phyloP scores from a whole-genome alignment of 139 green algal genomes.

The Dunaliella sp. region DNA sequence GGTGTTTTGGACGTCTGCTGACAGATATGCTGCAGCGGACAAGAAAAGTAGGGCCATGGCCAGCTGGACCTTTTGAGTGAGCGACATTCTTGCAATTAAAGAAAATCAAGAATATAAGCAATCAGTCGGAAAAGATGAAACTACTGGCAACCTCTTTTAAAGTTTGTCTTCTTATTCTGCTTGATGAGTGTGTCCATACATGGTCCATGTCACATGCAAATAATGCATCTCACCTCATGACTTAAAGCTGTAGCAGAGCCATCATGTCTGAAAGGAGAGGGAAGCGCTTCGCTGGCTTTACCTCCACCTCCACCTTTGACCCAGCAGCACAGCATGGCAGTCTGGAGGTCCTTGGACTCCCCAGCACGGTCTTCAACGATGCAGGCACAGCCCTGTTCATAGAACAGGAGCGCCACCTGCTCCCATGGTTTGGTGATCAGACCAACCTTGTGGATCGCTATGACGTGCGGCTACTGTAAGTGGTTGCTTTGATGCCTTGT shows the following conservation, averaged over 20 bases:
- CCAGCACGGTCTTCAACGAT: constrained; percentile 1
- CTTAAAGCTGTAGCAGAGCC: no score
- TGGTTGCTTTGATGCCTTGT: no score
- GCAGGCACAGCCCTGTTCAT: background rate
- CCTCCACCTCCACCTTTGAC: background rate
- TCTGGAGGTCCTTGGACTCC: background rate
- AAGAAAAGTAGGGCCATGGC: background rate
- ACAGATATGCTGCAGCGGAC: background rate
- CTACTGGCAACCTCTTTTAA: no score
- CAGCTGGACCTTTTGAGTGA: background rate
- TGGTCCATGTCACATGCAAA: no score
- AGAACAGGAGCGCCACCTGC: constrained; percentile 11
- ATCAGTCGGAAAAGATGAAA: no score
- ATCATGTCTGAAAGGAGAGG: no score
- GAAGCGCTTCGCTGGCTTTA: background rate
- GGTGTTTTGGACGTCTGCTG: background rate
- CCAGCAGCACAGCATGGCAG: background rate
- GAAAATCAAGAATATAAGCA: no score
- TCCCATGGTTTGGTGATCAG: background rate
- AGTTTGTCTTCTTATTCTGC: no score
- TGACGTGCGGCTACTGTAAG: constrained; percentile 26
- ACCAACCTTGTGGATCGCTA: constrained; percentile 21
- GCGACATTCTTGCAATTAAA: background rate
- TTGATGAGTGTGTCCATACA: no score
- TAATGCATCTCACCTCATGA: no score